Evolutionary conservation across 2,329 filamentous ascomycete species (phyloP).

Genomic region (Phyllosticta citriasiana): DNA sequence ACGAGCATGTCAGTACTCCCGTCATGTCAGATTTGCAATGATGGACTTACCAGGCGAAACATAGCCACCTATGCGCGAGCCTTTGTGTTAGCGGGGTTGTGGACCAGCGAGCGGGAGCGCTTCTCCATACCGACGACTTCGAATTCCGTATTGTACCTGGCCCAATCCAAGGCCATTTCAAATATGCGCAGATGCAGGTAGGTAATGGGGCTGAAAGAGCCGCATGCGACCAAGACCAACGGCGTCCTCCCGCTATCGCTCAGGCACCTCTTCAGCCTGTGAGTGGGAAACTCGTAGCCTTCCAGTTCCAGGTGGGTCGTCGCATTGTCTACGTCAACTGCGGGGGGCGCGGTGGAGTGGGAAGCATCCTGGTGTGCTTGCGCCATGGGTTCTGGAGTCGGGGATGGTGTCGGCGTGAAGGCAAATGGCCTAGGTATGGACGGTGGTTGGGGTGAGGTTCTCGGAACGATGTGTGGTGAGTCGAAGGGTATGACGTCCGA

Average conservation of each 20-base stretch:
- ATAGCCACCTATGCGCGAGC: conserved; percentile 1
- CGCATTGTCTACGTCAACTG: conserved; percentile 18
- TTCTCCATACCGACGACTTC: conserved; percentile 77
- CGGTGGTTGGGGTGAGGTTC: conserved; percentile 1
- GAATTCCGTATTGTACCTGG: conserved; percentile 58
- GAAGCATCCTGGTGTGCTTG: conserved; percentile 2
- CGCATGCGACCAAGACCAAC: conserved; percentile 59
- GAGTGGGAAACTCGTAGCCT: conserved; percentile 52
- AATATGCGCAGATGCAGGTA: conserved; percentile 80
- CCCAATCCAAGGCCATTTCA: conserved; percentile 74
- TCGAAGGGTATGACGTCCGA: conserved; percentile 10
- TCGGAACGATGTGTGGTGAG: background rate
- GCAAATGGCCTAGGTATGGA: background rate
- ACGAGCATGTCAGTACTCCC: background rate
- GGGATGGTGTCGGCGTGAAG: background rate
- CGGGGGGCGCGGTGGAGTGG: conserved; percentile 13
- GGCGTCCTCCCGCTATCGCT: conserved; percentile 45
- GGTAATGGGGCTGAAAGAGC: conserved; percentile 62
- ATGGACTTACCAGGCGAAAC: conserved; percentile 6
- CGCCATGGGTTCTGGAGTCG: background rate
- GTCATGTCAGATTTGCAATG: background rate
- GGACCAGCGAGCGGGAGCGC: background rate
- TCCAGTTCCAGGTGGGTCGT: conserved; percentile 24
- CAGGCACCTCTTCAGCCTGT: conserved; percentile 48
- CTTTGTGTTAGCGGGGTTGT: background rate